These are phyloP conservation scores for Teunomyces kruisii DNA, from an alignment of 805 yeast genomes.

Conservation along the genomic window DNA sequence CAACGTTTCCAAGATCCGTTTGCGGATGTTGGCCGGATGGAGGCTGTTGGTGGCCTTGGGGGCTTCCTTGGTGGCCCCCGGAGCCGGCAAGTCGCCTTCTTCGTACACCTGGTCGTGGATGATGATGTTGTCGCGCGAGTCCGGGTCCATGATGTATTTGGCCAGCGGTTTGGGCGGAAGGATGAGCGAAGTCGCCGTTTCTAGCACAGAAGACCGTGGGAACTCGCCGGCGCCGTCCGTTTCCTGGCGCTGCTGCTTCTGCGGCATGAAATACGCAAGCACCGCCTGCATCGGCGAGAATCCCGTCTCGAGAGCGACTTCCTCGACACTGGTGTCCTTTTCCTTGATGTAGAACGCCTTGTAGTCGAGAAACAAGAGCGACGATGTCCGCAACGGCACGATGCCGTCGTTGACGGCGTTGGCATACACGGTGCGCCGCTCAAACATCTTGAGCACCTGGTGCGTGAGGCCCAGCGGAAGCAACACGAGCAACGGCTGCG, in stretches of 20 bases:
- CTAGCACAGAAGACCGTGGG: constrained; percentile 74
- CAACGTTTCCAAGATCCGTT: constrained; percentile 22
- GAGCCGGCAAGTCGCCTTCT: constrained; percentile 63
- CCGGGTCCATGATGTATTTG: constrained; percentile 68
- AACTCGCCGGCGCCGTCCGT: constrained; percentile 21
- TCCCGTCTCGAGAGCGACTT: constrained; percentile 8
- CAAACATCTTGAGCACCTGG: constrained; percentile 58
- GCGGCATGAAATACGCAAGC: constrained; percentile 43
- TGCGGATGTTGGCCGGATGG: constrained; percentile 12
- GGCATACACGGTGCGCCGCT: constrained; percentile 79
- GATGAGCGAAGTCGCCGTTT: constrained; percentile 74
- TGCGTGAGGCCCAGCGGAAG: constrained; percentile 78
- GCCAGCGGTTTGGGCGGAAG: constrained; percentile 78
- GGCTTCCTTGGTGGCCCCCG: too few species aligned
- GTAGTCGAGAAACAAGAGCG: constrained; percentile 85
- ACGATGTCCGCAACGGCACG: constrained; percentile 89
- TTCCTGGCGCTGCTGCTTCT: constrained; percentile 24
- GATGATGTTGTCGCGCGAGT: constrained; percentile 60
- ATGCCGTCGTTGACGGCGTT: constrained; percentile 92
- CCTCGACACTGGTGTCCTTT: too few species aligned
- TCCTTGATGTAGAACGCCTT: constrained; percentile 46
- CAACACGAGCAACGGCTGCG: constrained; percentile 68
- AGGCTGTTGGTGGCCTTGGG: background rate
- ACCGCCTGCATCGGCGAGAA: constrained; percentile 36
- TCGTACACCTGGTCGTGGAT: constrained; percentile 79